phyloP scores from a whole-genome alignment of 345 rosid genomes.

The Murraya koenigii region DNA sequence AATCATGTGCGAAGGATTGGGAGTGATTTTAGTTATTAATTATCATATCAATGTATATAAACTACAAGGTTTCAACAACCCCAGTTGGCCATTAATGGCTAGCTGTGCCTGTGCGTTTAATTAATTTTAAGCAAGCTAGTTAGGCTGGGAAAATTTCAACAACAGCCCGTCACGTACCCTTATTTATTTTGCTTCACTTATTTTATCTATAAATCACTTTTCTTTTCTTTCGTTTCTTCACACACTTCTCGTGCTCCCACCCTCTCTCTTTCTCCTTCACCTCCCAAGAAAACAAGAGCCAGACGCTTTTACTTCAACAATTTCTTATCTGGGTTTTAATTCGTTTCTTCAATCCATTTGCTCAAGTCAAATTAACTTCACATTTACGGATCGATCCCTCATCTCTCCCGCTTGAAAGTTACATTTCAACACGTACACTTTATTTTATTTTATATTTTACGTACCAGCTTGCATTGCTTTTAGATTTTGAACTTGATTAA shows the following conservation, averaged over 20 bases:
- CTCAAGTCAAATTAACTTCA: background rate
- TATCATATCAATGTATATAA: too few relatives aligned
- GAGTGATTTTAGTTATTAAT: too few relatives aligned
- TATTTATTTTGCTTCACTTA: conserved; percentile 11
- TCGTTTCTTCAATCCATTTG: background rate
- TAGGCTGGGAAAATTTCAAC: background rate
- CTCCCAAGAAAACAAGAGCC: background rate
- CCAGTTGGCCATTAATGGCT: conserved; percentile 16
- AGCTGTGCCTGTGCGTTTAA: background rate
- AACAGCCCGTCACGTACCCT: background rate
- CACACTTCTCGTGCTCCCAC: background rate
- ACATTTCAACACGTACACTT: background rate
- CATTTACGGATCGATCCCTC: background rate
- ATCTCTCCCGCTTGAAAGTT: background rate
- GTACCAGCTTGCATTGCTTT: background rate
- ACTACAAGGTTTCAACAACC: conserved; percentile 5
- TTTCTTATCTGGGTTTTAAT: conserved; percentile 8
- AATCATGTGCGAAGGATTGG: background rate
- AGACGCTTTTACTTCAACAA: background rate
- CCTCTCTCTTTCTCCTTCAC: background rate
- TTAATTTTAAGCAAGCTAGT: too few relatives aligned
- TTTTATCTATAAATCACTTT: conserved; percentile 18
- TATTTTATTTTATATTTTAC: background rate
- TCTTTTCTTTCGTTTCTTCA: background rate
- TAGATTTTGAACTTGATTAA: background rate